Conservation (phyloP, 1,139 yeast genomes). For the Debaryomyces psychrophilus region DNA sequence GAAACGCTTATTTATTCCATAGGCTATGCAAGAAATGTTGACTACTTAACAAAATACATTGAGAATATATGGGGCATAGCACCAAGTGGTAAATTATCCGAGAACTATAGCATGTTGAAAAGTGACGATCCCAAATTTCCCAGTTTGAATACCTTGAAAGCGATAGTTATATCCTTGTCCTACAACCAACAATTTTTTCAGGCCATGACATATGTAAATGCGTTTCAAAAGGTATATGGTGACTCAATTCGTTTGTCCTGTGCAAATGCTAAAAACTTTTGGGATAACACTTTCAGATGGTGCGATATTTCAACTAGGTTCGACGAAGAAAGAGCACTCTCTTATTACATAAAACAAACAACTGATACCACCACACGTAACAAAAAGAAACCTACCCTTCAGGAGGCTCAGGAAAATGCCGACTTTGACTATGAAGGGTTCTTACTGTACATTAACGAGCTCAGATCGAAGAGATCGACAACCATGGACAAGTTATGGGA, state of each 20-base stretch:
- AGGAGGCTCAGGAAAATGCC: slow-evolving; percentile 36
- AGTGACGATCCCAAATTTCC: slow-evolving; percentile 32
- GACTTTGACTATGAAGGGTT: slow-evolving; percentile 47
- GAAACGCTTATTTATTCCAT: slow-evolving; percentile 35
- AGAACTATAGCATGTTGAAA: slow-evolving; percentile 11
- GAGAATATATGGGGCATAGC: slow-evolving; percentile 38
- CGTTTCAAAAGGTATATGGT: slow-evolving; percentile 35
- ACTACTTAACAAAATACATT: slow-evolving; percentile 30
- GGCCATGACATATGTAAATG: slow-evolving; percentile 39
- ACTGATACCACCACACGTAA: slow-evolving; percentile 15
- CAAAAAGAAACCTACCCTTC: slow-evolving; percentile 18
- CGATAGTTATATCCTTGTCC: slow-evolving; percentile 37
- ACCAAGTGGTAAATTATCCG: slow-evolving; percentile 23
- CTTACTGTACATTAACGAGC: slow-evolving; percentile 30
- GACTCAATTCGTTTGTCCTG: slow-evolving; percentile 24
- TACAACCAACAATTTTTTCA: slow-evolving; percentile 34
- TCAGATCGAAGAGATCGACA: slow-evolving; percentile 29
- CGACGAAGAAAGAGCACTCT: slow-evolving; percentile 31
- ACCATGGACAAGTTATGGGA: slow-evolving; percentile 40
- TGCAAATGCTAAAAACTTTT: slow-evolving; percentile 28
- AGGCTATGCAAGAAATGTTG: slow-evolving; percentile 33
- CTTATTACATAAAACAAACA: slow-evolving; percentile 28
- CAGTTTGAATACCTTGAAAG: slow-evolving; percentile 26
- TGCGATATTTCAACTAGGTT: slow-evolving; percentile 35
- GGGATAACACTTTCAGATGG: slow-evolving; percentile 45